phyloP scores from a whole-genome alignment of 1,284 basidiomycete genomes.

The Waitea zeae region DNA sequence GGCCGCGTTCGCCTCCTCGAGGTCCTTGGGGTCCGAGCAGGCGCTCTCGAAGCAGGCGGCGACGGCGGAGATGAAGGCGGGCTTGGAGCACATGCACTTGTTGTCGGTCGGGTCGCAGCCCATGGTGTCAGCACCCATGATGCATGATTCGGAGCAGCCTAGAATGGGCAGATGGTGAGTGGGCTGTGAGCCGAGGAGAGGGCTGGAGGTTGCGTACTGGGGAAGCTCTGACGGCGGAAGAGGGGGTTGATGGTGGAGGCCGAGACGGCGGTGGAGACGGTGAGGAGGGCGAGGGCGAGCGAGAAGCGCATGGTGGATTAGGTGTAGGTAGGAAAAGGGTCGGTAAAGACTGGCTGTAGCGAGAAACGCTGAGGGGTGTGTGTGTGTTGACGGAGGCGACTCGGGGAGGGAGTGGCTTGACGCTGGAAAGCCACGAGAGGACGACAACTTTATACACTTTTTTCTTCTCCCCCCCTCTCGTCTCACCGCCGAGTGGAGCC shows the following conservation, averaged over 20 bases:
- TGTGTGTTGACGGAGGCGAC: neutral
- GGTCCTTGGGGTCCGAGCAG: constrained; percentile 30
- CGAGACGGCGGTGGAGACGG: constrained; percentile 21
- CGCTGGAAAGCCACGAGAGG: too few relatives aligned
- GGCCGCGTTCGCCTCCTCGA: constrained; percentile 23
- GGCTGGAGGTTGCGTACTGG: constrained; percentile 16
- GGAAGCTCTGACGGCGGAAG: constrained; percentile 16
- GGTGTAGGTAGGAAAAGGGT: constrained; percentile 4
- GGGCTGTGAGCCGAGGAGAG: neutral
- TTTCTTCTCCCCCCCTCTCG: too few relatives aligned
- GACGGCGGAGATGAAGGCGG: constrained; percentile 24
- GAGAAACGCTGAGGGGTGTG: too few relatives aligned
- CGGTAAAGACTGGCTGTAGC: neutral
- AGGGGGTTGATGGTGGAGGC: constrained; percentile 19
- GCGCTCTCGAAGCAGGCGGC: constrained; percentile 25
- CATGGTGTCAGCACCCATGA: constrained; percentile 19
- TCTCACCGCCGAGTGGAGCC: too few relatives aligned
- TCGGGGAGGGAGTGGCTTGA: constrained; percentile 2
- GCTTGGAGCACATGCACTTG: constrained; percentile 32
- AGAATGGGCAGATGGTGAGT: constrained; percentile 1
- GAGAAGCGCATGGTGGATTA: constrained; percentile 36
- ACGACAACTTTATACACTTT: too few relatives aligned
- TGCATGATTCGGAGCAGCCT: constrained; percentile 34
- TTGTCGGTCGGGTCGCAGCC: constrained; percentile 27
- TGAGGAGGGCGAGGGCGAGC: constrained; percentile 22